Base-by-base conservation (phyloP, 306 rosid species). In the Arachis stenosperma region DNA sequence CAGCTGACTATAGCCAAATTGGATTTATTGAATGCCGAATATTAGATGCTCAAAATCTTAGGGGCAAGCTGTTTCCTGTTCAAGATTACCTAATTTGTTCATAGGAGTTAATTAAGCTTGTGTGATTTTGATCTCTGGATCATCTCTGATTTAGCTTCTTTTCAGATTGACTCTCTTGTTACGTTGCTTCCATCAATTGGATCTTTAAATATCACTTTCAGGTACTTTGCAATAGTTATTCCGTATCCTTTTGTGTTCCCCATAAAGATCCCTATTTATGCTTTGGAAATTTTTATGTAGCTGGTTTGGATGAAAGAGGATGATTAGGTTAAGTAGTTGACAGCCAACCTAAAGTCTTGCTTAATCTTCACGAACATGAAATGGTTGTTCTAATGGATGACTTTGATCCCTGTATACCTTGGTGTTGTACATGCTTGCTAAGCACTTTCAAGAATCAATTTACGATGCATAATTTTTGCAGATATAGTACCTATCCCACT, bases 91-190 rank as follows among this genome's bases (percentile, higher is more conserved):
- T 61, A 39, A 68, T 10, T 50, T n/a, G 5, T 29, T 75, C 55
- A 12, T 65, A 14, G 36, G 70, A 13, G 11, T 61, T 57, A 27
- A 5, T 50, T 33, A 33, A 33, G 37, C 47, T 59, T 60, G 5
- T 67, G 46, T 8, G 7, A 30, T 39, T 57, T 48, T 67, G 43
- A 17, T 29, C 27, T 51, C 37, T 1, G 51, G 12, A 52, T 58
- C 42, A 74, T 64, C 12, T 46, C 81, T 43, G 44, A 44, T 9
- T 9, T 65, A 29, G 70, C 50, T 37, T 39, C 65, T 86, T 52
- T 86, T 77, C 88, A 88, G 93, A 84, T 84, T 15, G 93, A 90
- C 33, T 84, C 93, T 76, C 82, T 90, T 4, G 96, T 90, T 66
- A 84, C 82, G 51, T 75, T 86, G 85, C 96, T 90, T 61, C 96